phyloP scores from a whole-genome alignment of 768 basidiomycete species.

The Solioccasus polychromus region DNA sequence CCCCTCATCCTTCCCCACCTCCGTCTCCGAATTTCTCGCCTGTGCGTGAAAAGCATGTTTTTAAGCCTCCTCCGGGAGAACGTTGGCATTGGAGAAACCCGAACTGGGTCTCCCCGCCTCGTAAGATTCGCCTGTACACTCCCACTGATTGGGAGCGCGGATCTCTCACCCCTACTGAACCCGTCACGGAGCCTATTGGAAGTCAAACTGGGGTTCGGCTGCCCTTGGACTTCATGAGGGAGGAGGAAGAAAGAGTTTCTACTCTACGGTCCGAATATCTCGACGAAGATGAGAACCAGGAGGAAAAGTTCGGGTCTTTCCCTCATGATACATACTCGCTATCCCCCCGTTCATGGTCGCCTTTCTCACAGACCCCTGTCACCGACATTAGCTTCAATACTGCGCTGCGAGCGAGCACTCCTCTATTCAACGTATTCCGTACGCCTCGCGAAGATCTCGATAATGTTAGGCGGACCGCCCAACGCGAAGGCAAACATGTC shows the following conservation, averaged over 20 bases:
- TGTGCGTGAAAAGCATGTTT: slow-evolving; percentile 15
- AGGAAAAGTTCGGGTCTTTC: slow-evolving; percentile 11
- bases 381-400: slow-evolving; percentile 25
- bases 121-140: slow-evolving; percentile 22
- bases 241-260: slow-evolving; percentile 8
- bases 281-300: slow-evolving; percentile 11
- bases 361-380: slow-evolving; percentile 25
- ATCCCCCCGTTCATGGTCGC: slow-evolving; percentile 25
- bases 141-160: slow-evolving; percentile 21
- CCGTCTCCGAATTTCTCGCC: slow-evolving; percentile 16
- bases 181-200: slow-evolving; percentile 18
- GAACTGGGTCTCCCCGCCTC: slow-evolving; percentile 33
- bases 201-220: slow-evolving; percentile 2
- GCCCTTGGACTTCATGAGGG: slow-evolving; percentile 2
- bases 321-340: slow-evolving; percentile 17
- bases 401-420: slow-evolving; percentile 29
- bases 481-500: slow-evolving; percentile 31
- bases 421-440: slow-evolving; percentile 33
- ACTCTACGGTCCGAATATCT: slow-evolving; percentile 8
- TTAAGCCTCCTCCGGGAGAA: slow-evolving; percentile 28
- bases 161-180: slow-evolving; percentile 32
- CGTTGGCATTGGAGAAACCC: slow-evolving; percentile 36
- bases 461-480: slow-evolving; percentile 24
- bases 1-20: slow-evolving; percentile 18
- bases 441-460: slow-evolving; percentile 29